Percentiles rank a stretch among this genome's conserved stretches.
These are phyloP conservation scores for Leccinum uliginosum DNA, from an alignment of 768 basidiomycete genomes.

Conservation along the genomic window DNA sequence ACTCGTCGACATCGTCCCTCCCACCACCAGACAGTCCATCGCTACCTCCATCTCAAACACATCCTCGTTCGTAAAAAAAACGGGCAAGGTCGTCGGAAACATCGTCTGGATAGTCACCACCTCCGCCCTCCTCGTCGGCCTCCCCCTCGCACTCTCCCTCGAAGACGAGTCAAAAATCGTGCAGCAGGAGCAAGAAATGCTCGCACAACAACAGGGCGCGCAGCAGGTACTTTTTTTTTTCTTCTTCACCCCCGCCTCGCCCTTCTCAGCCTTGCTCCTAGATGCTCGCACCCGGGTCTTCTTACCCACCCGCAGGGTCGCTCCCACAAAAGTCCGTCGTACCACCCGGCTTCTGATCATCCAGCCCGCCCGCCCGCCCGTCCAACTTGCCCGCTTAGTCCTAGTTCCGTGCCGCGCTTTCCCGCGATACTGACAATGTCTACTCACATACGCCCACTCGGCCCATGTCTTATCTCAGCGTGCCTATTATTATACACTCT, in stretches of 20 bases:
- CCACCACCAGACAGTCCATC: slow-evolving; percentile 78
- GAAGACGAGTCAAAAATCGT: slow-evolving; percentile 97
- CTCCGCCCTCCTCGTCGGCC: slow-evolving; percentile 86
- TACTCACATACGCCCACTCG: slow-evolving; percentile 9
- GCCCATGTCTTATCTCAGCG: slow-evolving; percentile 25
- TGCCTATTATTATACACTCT: slow-evolving; percentile 29
- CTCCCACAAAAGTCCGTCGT: slow-evolving; percentile 54
- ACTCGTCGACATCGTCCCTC: slow-evolving; percentile 94
- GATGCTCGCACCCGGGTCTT: slow-evolving; percentile 67
- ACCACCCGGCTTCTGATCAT: slow-evolving; percentile 75
- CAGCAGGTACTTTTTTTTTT: slow-evolving; percentile 62
- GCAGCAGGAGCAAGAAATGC: slow-evolving; percentile 90
- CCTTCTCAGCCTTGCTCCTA: slow-evolving; percentile 29
- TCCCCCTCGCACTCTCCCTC: slow-evolving; percentile 87
- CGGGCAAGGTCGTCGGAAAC: slow-evolving; percentile 74
- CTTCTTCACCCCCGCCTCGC: not conserved
- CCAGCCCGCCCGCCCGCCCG: not conserved
- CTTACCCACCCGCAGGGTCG: slow-evolving; percentile 49
- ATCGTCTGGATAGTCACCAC: slow-evolving; percentile 95
- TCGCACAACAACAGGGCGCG: slow-evolving; percentile 89
- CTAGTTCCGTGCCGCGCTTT: slow-evolving; percentile 15
- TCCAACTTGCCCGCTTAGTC: slow-evolving; percentile 3
- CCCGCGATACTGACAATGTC: slow-evolving; percentile 6
- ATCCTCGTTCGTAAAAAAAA: slow-evolving; percentile 58
- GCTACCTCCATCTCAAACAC: slow-evolving; percentile 56